phyloP scores from a whole-genome alignment of 2,329 filamentous ascomycete species.

The Uncinocarpus reesii region DNA sequence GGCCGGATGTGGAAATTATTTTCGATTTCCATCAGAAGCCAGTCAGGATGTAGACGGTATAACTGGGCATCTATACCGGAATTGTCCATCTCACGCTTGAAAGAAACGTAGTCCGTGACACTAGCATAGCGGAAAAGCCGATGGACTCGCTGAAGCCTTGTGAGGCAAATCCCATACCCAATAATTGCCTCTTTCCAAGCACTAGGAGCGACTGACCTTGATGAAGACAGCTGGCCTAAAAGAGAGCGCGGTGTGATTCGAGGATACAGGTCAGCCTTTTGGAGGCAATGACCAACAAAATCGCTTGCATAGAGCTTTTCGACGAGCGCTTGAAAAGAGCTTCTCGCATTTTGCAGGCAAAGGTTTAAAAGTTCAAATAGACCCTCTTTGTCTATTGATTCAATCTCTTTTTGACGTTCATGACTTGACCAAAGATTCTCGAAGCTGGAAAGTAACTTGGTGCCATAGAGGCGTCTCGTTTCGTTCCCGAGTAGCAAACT shows the following conservation, averaged over 20 bases:
- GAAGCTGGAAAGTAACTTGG: neutral
- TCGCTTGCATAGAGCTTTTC: neutral
- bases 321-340: neutral
- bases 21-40: constrained; percentile 55
- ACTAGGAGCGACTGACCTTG: neutral
- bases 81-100: constrained; percentile 35
- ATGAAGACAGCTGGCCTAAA: neutral
- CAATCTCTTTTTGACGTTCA: neutral
- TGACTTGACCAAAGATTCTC: neutral
- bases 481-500: neutral
- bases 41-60: constrained; percentile 44
- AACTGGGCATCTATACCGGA: constrained; percentile 49
- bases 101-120: constrained; percentile 16
- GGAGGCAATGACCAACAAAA: neutral
- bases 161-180: neutral
- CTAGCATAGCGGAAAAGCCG: neutral
- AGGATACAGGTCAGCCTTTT: neutral
- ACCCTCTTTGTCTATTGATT: neutral
- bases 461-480: neutral
- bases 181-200: neutral
- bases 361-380: neutral
- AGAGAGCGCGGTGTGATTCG: neutral
- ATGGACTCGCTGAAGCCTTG: neutral
- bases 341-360: neutral
- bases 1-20: constrained; percentile 51